A percentile compares a stretch with the other conserved stretches of the same genome.
These are phyloP conservation scores for Phytophthora rubi DNA, from an alignment of 352 stramenopile species.

Conservation along the genomic window DNA sequence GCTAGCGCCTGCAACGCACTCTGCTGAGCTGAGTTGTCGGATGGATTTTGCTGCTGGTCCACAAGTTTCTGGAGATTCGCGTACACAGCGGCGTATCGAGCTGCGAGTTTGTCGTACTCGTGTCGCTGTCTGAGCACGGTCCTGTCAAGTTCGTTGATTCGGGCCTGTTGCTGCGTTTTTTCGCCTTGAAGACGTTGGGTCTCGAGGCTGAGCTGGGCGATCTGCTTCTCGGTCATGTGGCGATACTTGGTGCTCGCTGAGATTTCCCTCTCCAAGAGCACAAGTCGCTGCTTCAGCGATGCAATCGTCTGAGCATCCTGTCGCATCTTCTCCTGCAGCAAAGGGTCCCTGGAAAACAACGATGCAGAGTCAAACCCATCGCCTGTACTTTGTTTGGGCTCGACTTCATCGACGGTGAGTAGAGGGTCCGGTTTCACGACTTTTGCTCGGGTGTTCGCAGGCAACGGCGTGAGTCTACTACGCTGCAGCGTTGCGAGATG, in stretches of 20 bases:
- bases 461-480: conserved; percentile 65
- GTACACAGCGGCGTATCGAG: conserved; percentile 61
- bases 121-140: conserved; percentile 58
- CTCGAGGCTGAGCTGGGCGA: conserved; percentile 40
- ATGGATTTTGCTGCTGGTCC: conserved; percentile 36
- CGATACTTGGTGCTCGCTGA: conserved; percentile 30
- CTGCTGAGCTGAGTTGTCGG: conserved; percentile 36
- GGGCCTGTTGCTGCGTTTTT: conserved; percentile 41
- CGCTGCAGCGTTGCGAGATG: conserved; percentile 55
- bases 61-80: conserved; percentile 62
- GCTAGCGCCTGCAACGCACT: conserved; percentile 60
- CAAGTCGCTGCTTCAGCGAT: conserved; percentile 53
- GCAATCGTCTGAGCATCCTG: conserved; percentile 52
- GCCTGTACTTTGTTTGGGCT: neutral
- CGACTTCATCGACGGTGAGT: neutral
- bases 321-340: conserved; percentile 31
- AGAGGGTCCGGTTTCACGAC: conserved; percentile 32
- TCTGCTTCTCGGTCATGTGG: conserved; percentile 49
- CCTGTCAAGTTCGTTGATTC: conserved; percentile 57
- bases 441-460: conserved; percentile 51
- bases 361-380: conserved; percentile 1
- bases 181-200: conserved; percentile 49
- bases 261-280: conserved; percentile 53
- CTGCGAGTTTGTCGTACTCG: conserved; percentile 72
- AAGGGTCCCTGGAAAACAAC: conserved; percentile 18